Conservation (phyloP, 2,329 filamentous ascomycete species). For the Fusarium algeriense region DNA sequence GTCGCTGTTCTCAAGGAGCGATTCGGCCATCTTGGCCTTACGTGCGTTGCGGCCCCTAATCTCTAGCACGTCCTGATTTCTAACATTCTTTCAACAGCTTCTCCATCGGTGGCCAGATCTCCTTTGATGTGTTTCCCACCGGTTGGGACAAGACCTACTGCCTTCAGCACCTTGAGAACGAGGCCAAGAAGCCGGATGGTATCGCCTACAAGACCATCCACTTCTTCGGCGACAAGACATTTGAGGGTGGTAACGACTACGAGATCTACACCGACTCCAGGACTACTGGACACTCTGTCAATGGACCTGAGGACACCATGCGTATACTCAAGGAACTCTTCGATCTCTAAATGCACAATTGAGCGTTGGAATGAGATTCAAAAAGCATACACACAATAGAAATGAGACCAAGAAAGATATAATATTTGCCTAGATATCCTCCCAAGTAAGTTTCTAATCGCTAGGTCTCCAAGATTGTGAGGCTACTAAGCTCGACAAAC, state of each 20-base stretch:
- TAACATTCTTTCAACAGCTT: constrained; percentile 65
- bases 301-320: constrained; percentile 84
- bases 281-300: constrained; percentile 87
- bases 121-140: constrained; percentile 95
- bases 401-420: constrained; percentile 30
- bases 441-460: background rate
- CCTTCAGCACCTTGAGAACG: constrained; percentile 85
- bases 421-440: constrained; percentile 9
- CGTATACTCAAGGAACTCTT: constrained; percentile 85
- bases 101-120: constrained; percentile 97
- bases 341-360: constrained; percentile 61
- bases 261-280: constrained; percentile 89
- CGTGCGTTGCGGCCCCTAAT: constrained; percentile 66
- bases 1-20: constrained; percentile 81
- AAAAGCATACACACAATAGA: constrained; percentile 33
- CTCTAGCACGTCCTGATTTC: constrained; percentile 1
- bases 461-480: background rate
- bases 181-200: constrained; percentile 76
- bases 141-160: constrained; percentile 99
- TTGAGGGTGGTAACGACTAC: constrained; percentile 91
- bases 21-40: constrained; percentile 87
- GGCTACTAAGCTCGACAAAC: constrained; percentile 1
- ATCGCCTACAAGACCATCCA: constrained; percentile 88
- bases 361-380: constrained; percentile 14
- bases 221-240: constrained; percentile 98